Base-by-base conservation (phyloP, 768 basidiomycete genomes). In the Tulasnella sp. region DNA sequence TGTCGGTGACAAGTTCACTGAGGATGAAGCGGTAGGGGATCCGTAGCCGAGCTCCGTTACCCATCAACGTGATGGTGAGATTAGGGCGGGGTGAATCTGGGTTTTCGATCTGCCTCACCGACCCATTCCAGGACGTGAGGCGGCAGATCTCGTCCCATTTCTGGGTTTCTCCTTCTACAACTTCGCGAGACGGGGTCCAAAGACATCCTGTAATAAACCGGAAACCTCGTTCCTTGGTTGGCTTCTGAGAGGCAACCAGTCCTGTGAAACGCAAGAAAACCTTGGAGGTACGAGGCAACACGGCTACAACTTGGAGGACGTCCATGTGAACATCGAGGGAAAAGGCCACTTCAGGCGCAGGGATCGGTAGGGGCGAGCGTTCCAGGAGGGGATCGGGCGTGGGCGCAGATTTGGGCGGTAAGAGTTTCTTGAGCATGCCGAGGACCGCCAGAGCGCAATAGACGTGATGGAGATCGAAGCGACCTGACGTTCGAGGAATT, bases 1-100 rank as follows among this genome's bases (percentile, higher is more conserved):
- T 77, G 77, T 93, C 92, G 66, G 90, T 84, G 62, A 95, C 84
- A 66, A 97, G 82, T 36, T 92, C 88, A 3, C 90, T 85, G 47
- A 95, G 80, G 47, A 90, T 80, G 78, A 90, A 96, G 14, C 88
- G 87, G 77, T 86, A 86, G 1, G 95, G 94, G 40, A 98, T 88
- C 22, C 88, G 87, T n/a, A 97, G 77, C 29, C 87, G 87, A 1
- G 86, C 84, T 67, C 87, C 88, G 40, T 91, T 87, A 22, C 85
- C 87, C 32, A 84, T 80, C 67, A 91, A 78, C 5, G 80, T 77
- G 69, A 95, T 80, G 47, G 65, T 17, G 11, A 63, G 22, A 6
- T 65, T 68, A 16, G 75, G 73, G 1, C 73, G 72, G 35, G 76
- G 69, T 8, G 74, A 67, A 1, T 72, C 72, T 72, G 52, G 59